These are phyloP conservation scores for Daldinia bambusicola DNA, from an alignment of 495 filamentous ascomycete genomes.

Conservation along the genomic window DNA sequence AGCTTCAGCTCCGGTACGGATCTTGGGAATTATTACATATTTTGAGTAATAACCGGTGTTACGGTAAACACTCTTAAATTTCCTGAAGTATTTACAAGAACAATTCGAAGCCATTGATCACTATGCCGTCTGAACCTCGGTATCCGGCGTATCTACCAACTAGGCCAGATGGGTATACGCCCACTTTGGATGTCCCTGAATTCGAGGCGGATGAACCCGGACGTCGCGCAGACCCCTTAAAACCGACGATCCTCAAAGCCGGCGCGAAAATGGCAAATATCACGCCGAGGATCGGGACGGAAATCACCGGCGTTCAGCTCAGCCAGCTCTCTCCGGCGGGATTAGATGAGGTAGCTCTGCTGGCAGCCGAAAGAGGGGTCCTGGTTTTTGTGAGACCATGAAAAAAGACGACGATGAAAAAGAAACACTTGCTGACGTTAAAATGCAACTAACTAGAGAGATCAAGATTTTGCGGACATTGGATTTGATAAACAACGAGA, in stretches of 20 bases:
- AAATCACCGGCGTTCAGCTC: background rate
- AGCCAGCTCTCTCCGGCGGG: background rate
- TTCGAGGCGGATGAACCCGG: conserved; percentile 36
- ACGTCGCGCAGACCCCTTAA: conserved; percentile 35
- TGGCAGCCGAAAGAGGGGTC: background rate
- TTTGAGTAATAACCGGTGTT: background rate
- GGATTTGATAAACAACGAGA: conserved; percentile 59
- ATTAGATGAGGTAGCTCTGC: background rate
- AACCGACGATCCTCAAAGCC: conserved; percentile 19
- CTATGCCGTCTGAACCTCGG: conserved; percentile 5
- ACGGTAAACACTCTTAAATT: background rate
- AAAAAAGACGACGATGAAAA: background rate
- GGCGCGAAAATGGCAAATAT: background rate
- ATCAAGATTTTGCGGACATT: conserved; percentile 43
- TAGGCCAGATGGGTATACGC: conserved; percentile 23
- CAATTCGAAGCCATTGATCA: background rate
- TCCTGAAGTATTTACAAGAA: background rate
- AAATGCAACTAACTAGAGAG: background rate
- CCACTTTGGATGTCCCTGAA: conserved; percentile 17
- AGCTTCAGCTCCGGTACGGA: background rate
- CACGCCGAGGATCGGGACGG: background rate
- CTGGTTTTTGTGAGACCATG: background rate
- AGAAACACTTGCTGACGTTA: background rate
- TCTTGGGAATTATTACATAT: background rate
- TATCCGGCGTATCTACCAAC: conserved; percentile 26